Percentiles rank a stretch among this genome's conserved stretches.
Conservation (phyloP, 495 filamentous ascomycete species). For the Hyaloscypha finlandica region DNA sequence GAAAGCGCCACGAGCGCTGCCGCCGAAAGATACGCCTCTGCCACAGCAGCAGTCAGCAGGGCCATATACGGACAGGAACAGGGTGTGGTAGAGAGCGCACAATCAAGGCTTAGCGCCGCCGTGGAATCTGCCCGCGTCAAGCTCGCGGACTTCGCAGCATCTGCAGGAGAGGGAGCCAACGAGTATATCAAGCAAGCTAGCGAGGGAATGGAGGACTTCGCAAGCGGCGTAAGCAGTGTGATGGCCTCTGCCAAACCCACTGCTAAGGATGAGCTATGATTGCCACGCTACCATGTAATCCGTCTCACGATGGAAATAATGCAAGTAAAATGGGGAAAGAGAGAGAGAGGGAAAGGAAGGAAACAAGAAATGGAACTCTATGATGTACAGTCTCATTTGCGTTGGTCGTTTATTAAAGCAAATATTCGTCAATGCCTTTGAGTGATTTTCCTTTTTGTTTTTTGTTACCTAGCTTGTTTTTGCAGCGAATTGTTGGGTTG, state of each 20-base stretch:
- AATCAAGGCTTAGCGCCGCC: constrained; percentile 25
- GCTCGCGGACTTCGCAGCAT: constrained; percentile 28
- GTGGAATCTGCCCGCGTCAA: constrained; percentile 30
- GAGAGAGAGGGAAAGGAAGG: not conserved
- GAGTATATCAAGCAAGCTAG: constrained; percentile 28
- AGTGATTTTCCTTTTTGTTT: not conserved
- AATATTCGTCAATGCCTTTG: not conserved
- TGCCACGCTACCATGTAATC: not conserved
- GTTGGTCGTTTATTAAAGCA: not conserved
- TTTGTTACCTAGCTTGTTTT: not conserved
- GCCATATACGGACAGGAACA: constrained; percentile 31
- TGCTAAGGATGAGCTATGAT: constrained; percentile 30
- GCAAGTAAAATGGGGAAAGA: not conserved
- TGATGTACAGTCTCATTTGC: not conserved
- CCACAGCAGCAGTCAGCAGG: constrained; percentile 17
- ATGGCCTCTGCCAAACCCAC: constrained; percentile 19
- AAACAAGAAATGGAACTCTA: not conserved
- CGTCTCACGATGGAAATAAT: constrained; percentile 4
- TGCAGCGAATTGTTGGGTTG: not conserved
- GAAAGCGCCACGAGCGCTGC: constrained; percentile 42
- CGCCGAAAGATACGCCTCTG: constrained; percentile 47
- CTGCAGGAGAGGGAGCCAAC: constrained; percentile 29
- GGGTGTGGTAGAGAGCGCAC: constrained; percentile 37
- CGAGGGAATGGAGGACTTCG: constrained; percentile 34
- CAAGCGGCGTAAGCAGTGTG: constrained; percentile 30